phyloP scores from a whole-genome alignment of 129 eudicot species.

The Oenanthe sinensis region DNA sequence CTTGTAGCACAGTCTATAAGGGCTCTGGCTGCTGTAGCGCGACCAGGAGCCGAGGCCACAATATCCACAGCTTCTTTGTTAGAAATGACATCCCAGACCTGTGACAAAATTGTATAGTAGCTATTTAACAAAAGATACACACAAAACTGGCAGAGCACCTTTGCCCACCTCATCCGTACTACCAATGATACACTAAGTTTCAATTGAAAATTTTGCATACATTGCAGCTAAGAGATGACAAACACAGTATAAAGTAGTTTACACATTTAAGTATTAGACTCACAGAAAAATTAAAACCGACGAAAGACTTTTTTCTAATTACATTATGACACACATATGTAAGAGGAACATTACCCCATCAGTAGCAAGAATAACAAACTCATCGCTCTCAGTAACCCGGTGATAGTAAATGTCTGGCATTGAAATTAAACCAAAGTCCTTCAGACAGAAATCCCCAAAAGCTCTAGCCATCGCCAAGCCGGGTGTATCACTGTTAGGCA shows the following conservation, averaged over 20 bases:
- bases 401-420: slow-evolving; percentile 82
- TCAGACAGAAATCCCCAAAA: slow-evolving; percentile 77
- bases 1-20: slow-evolving; percentile 87
- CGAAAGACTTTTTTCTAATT: not conserved
- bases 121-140: not conserved
- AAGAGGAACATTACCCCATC: slow-evolving; percentile 58
- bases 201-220: not conserved
- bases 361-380: slow-evolving; percentile 69
- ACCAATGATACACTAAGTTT: not conserved
- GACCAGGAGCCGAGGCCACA: slow-evolving; percentile 75
- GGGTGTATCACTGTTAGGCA: slow-evolving; percentile 85
- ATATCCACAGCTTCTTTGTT: slow-evolving; percentile 78
- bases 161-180: not conserved
- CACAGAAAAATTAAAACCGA: not conserved
- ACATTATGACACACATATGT: not conserved
- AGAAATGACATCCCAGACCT: slow-evolving; percentile 93
- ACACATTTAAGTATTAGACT: not conserved
- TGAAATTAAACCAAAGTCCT: slow-evolving; percentile 80
- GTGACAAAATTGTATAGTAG: slow-evolving; percentile 11
- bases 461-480: slow-evolving; percentile 95
- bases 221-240: not conserved
- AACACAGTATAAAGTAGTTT: not conserved
- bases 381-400: slow-evolving; percentile 59
- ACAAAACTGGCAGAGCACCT: not conserved
- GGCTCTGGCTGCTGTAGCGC: slow-evolving; percentile 63